Base-by-base conservation (phyloP, 75 land plant genomes). In the Larix kaempferi region DNA sequence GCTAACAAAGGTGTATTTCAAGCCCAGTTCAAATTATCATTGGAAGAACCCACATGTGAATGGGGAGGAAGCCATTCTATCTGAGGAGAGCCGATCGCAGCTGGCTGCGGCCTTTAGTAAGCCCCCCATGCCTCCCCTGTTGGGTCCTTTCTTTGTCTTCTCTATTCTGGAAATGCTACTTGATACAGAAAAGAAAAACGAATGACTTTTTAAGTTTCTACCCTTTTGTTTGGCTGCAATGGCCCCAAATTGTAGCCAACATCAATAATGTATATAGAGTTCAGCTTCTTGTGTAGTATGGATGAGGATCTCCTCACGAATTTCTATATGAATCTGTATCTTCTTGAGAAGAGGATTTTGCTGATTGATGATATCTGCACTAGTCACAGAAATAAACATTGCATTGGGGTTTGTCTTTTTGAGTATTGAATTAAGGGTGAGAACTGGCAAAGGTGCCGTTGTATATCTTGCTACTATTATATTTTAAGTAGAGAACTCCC, bases 161-260 rank as follows among this genome's bases (percentile, higher is more conserved):
- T 67, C 72, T 39, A 67, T 67, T 7, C 72, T 67, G 6, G 72
- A 67, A 39, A 37, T 67, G 49, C 22, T 44, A 21, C 21, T 67
- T 19, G 23, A 67, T 67, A 67, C 44, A 19, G 71, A 67, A 4
- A 67, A 44, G 44, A 67, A 67, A 21, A 67, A 39, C 21, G 71
- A 67, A 67, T 67, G 71, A 67, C 7, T 37, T 67, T 67, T n/a
- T n/a, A n/a, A n/a, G n/a, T n/a, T n/a, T n/a, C n/a, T 19, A 67
- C 12, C 33, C 71, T 67, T 67, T 8, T 39, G 17, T 21, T 17
- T 19, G 19, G 7, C 6, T 13, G 39, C 29, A 33, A 39, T 66
- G 44, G 71, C 21, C 8, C 44, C 39, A 3, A 6, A 11, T 67
- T 21, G 17, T 5, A n/a, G 0, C 23, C 15, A 6, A 37, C 22